Base-by-base conservation (phyloP, 78 protist genomes). In the Dictyostelium capitatum region DNA sequence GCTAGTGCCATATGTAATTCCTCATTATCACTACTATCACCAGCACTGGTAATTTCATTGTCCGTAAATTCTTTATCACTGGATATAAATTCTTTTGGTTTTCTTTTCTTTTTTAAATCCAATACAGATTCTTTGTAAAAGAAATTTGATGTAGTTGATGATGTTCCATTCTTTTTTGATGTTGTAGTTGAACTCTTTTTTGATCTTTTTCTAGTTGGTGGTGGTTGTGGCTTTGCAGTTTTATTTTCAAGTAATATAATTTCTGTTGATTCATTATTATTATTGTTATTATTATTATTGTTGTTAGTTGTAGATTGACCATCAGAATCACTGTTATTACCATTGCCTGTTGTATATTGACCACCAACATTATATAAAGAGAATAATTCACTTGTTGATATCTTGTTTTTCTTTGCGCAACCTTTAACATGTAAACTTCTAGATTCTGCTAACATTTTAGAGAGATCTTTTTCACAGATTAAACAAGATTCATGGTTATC, bases 1-100 rank as follows among this genome's bases (percentile, higher is more conserved):
- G 69, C 91, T 25, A 84, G 4, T 25, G 91, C 91, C 57, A 84
- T 23, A n/a, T 74, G 15, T 20, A 47, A n/a, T 19, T 83, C 32
- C 11, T 81, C 75, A 28, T 81, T 48, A 53, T 46, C 28, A 17
- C 48, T 80, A 51, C 53, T 50, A 51, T 69, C 48, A 69, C 69
- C 57, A 73, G 14, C 47, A 6, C 41, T 30, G 28, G 25, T 41
- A 20, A 6, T 70, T 25, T 65, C 73, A 59, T 59, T 30, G n/a
- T 59, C 69, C 3, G 69, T 23, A 23, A 59, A 59, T 23, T 59
- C 69, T 59, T 59, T 23, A 59, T 59, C 69, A 59, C 25, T 59
- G 19, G 69, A 14, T 59, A 59, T 23, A 25, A 59, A 23, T 59
- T 50, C 46, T 23, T 72, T 30, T 72, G 9, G 19, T 28, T 10